A percentile compares a stretch with the other conserved stretches of the same genome.
Conservation (phyloP, 306 rosid genomes). For the Betula pendula region DNA sequence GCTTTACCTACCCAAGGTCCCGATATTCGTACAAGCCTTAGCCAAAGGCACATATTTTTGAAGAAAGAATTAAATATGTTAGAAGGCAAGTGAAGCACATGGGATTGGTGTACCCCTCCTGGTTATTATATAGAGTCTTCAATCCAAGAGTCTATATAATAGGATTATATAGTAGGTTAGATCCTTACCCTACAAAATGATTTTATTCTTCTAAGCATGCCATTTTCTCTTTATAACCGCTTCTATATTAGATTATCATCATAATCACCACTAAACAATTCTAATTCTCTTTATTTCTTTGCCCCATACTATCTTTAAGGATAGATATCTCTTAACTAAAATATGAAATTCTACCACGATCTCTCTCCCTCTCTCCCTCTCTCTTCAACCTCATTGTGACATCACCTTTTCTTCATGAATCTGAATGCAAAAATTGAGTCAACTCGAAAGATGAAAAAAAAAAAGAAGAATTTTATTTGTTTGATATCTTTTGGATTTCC, state of each 20-base stretch:
- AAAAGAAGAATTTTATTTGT: background rate
- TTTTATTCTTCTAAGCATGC: constrained; percentile 58
- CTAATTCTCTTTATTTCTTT: constrained; percentile 16
- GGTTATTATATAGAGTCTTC: constrained; percentile 26
- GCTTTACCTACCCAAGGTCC: constrained; percentile 30
- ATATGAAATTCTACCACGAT: background rate
- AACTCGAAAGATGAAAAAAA: background rate
- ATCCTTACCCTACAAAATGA: constrained; percentile 48
- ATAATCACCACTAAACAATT: constrained; percentile 22
- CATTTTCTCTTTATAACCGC: constrained; percentile 31
- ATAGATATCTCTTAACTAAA: constrained; percentile 15
- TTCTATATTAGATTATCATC: constrained; percentile 36
- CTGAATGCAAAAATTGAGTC: background rate
- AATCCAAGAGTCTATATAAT: constrained; percentile 26
- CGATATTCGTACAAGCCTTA: constrained; percentile 29
- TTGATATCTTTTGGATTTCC: background rate
- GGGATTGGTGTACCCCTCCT: constrained; percentile 53
- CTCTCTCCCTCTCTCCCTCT: background rate
- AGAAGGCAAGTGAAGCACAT: constrained; percentile 58
- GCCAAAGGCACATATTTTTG: constrained; percentile 33
- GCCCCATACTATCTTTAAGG: constrained; percentile 21
- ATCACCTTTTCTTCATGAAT: constrained; percentile 28
- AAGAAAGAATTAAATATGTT: constrained; percentile 24
- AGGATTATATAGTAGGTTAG: constrained; percentile 42
- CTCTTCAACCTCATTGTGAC: constrained; percentile 34